Percentiles rank a stretch among this genome's conserved stretches.
phyloP scores from a whole-genome alignment of 2,329 filamentous ascomycete genomes.

The Endoconidiophora laricicola region DNA sequence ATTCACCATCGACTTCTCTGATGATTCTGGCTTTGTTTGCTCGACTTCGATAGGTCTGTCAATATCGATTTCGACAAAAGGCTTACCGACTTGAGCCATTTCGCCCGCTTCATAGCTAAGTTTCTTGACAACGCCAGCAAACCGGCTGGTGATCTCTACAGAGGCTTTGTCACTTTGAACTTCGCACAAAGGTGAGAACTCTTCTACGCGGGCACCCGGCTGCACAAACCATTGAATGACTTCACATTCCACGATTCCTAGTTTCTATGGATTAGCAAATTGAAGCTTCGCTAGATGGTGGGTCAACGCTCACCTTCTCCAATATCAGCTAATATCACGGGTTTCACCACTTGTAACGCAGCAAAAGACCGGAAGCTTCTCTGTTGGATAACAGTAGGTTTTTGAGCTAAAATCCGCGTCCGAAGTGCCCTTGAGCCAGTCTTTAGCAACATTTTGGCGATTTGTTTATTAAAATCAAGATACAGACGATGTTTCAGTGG shows the following conservation, averaged over 20 bases:
- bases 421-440: constrained; percentile 32
- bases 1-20: constrained; percentile 9
- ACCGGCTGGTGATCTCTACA: constrained; percentile 84
- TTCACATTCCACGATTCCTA: constrained; percentile 94
- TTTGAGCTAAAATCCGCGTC: background rate
- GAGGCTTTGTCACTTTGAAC: constrained; percentile 95
- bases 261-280: background rate
- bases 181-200: constrained; percentile 95
- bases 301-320: constrained; percentile 49
- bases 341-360: constrained; percentile 46
- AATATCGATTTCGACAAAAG: constrained; percentile 89
- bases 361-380: constrained; percentile 17
- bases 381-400: background rate
- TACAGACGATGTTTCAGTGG: too few species aligned
- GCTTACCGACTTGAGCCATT: constrained; percentile 89
- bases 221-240: constrained; percentile 99
- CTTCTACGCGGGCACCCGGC: constrained; percentile 84
- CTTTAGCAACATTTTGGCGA: constrained; percentile 35
- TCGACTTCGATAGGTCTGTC: constrained; percentile 31
- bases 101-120: constrained; percentile 90
- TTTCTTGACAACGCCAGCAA: constrained; percentile 89
- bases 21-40: background rate
- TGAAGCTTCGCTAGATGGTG: background rate
- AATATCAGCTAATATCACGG: constrained; percentile 70
- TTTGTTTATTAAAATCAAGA: too few species aligned